A percentile compares a stretch with the other conserved stretches of the same genome.
Conservation (phyloP, 495 filamentous ascomycete species). For the Hypomontagnella submonticulosa region DNA sequence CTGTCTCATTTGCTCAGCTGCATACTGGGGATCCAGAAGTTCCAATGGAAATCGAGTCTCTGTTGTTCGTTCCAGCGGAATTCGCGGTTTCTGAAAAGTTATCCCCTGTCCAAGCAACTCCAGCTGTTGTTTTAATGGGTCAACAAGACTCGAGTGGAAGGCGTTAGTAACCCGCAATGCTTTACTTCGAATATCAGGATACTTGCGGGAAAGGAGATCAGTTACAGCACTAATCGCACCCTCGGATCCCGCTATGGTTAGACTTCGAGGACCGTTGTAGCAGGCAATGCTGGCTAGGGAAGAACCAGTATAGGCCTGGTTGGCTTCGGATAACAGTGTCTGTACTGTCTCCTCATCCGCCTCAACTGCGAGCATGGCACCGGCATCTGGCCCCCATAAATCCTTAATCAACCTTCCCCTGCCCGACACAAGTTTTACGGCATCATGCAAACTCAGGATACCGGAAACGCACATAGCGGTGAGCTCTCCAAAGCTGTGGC, state of each 20-base stretch:
- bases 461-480: conserved; percentile 56
- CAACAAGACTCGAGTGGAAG: conserved; percentile 62
- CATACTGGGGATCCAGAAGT: conserved; percentile 37
- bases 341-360: conserved; percentile 43
- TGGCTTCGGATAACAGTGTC: conserved; percentile 32
- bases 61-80: conserved; percentile 40
- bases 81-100: conserved; percentile 34
- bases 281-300: conserved; percentile 57
- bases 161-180: conserved; percentile 60
- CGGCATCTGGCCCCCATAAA: conserved; percentile 53
- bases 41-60: conserved; percentile 22
- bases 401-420: conserved; percentile 52
- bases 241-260: conserved; percentile 55
- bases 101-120: conserved; percentile 41
- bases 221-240: conserved; percentile 46
- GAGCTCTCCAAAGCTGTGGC: conserved; percentile 63
- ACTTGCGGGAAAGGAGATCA: conserved; percentile 12
- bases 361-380: conserved; percentile 58
- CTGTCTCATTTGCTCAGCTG: conserved; percentile 59
- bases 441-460: conserved; percentile 47
- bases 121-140: conserved; percentile 51
- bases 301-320: conserved; percentile 8
- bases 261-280: conserved; percentile 59
- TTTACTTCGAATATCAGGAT: conserved; percentile 31
- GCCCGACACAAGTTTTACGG: conserved; percentile 49